These are phyloP conservation scores for Erigeron canadensis DNA, from an alignment of 129 eudicot genomes.

Conservation along the genomic window DNA sequence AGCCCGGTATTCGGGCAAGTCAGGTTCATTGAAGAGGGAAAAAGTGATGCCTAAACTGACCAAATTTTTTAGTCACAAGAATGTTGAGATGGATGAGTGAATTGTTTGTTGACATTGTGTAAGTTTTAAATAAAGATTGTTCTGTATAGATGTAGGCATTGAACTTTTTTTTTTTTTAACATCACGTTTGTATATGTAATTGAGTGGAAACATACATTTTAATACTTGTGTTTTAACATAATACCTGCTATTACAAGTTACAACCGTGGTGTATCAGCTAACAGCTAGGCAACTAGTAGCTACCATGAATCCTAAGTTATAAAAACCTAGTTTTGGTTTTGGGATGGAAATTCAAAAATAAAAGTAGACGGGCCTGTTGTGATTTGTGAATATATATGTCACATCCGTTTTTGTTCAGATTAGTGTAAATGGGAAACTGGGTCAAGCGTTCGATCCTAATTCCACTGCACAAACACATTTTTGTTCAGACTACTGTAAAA, in stretches of 20 bases:
- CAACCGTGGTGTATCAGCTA: background rate
- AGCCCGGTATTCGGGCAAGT: slow-evolving; percentile 15
- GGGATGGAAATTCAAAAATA: background rate
- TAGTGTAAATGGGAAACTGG: too few relatives aligned
- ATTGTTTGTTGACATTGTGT: slow-evolving; percentile 23
- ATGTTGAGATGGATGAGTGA: slow-evolving; percentile 25
- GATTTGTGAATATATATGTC: too few relatives aligned
- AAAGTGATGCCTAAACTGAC: slow-evolving; percentile 47
- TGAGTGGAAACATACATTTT: background rate
- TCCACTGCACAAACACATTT: too few relatives aligned
- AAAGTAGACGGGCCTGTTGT: background rate
- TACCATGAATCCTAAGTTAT: too few relatives aligned
- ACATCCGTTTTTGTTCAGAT: too few relatives aligned
- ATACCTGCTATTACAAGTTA: background rate
- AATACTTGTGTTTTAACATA: background rate
- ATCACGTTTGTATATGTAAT: background rate
- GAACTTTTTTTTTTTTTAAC: background rate
- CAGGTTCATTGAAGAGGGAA: slow-evolving; percentile 8
- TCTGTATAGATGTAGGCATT: slow-evolving; percentile 27
- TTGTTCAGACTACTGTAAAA: too few relatives aligned
- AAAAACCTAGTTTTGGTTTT: too few relatives aligned
- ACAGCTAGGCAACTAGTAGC: too few relatives aligned
- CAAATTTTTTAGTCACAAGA: slow-evolving; percentile 46
- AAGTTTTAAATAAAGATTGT: slow-evolving; percentile 27
- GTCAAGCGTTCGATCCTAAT: too few relatives aligned